phyloP scores from a whole-genome alignment of 2,329 filamentous ascomycete species.

The Scedosporium boydii region DNA sequence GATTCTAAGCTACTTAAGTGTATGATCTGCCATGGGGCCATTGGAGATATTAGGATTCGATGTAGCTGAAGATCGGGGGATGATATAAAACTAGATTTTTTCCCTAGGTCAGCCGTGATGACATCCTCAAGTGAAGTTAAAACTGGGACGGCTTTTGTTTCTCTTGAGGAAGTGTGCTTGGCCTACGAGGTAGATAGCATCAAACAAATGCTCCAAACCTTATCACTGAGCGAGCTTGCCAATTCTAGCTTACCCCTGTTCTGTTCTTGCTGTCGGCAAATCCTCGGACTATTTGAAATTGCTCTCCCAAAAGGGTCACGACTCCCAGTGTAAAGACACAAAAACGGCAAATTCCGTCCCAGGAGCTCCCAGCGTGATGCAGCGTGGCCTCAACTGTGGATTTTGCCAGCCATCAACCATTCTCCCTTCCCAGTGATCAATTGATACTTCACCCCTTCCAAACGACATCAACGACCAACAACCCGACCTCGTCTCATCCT shows the following conservation, averaged over 20 bases:
- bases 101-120: too few relatives aligned
- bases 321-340: neutral
- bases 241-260: neutral
- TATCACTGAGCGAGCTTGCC: neutral
- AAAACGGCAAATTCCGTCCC: slow-evolving; percentile 1
- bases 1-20: neutral
- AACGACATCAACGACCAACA: slow-evolving; percentile 4
- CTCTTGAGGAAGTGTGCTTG: too few relatives aligned
- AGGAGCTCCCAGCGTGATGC: neutral
- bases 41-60: too few relatives aligned
- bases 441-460: neutral
- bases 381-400: slow-evolving; percentile 5
- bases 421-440: neutral
- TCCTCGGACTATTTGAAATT: neutral
- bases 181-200: too few relatives aligned
- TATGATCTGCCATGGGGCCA: neutral
- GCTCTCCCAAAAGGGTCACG: neutral
- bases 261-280: neutral
- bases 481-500: slow-evolving; percentile 6
- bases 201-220: neutral
- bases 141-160: too few relatives aligned
- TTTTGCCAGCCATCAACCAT: slow-evolving; percentile 1
- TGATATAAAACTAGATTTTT: too few relatives aligned
- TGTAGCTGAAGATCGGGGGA: too few relatives aligned
- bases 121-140: too few relatives aligned